Percentiles rank a stretch among this genome's conserved stretches.
These are phyloP conservation scores for Obelidium mucronatum DNA, from an alignment of 192 early-diverging fungal genomes.

Conservation along the genomic window DNA sequence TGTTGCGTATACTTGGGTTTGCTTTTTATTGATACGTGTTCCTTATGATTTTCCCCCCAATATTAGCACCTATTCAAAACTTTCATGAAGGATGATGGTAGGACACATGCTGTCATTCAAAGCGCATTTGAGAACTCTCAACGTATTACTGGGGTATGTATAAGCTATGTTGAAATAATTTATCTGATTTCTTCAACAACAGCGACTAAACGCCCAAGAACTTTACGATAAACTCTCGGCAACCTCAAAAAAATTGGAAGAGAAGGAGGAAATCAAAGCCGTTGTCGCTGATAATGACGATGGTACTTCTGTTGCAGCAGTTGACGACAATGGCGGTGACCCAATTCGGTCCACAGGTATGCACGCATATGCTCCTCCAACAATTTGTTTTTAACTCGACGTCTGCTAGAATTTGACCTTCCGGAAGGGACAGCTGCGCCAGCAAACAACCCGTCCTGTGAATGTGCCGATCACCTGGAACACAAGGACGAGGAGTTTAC, in stretches of 20 bases:
- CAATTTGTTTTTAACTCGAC: constrained; percentile 12
- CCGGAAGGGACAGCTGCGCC: constrained; percentile 59
- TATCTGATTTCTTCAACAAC: neutral
- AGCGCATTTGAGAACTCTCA: constrained; percentile 44
- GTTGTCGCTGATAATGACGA: constrained; percentile 2
- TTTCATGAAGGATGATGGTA: constrained; percentile 49
- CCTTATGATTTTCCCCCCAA: neutral
- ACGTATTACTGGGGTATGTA: constrained; percentile 12
- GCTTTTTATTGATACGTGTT: neutral
- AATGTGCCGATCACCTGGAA: constrained; percentile 74
- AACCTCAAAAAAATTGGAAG: constrained; percentile 24
- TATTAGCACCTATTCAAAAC: constrained; percentile 46
- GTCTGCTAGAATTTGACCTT: constrained; percentile 45
- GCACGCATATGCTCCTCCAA: no score
- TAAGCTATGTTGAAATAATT: neutral
- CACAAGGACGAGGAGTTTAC: constrained; percentile 63
- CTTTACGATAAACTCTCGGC: constrained; percentile 37
- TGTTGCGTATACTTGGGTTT: constrained; percentile 6
- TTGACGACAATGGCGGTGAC: neutral
- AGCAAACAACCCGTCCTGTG: constrained; percentile 57
- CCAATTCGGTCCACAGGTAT: no score
- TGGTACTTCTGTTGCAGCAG: neutral
- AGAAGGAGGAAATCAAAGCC: constrained; percentile 24
- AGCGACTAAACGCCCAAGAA: constrained; percentile 43
- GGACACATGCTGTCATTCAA: constrained; percentile 27